These are phyloP conservation scores for Pseudozyma thailandica DNA, from an alignment of 1,284 basidiomycete species.

Conservation along the genomic window DNA sequence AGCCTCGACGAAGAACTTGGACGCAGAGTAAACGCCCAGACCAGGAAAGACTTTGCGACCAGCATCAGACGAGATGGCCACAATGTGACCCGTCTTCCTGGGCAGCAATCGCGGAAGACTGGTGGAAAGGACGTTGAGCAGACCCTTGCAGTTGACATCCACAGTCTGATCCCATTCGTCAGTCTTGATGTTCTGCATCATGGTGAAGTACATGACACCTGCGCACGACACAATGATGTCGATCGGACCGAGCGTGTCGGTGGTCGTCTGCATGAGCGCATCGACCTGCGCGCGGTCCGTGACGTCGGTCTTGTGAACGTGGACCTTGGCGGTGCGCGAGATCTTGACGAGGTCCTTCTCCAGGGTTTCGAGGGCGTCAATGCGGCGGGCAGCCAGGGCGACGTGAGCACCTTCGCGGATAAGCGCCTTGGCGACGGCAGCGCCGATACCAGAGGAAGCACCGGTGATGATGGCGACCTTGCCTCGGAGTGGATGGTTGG, in stretches of 20 bases:
- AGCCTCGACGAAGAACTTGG: constrained; percentile 67
- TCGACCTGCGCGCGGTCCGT: constrained; percentile 57
- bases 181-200: constrained; percentile 62
- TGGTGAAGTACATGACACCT: constrained; percentile 66
- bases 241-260: constrained; percentile 49
- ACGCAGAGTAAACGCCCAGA: constrained; percentile 65
- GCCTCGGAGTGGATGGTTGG: constrained; percentile 50
- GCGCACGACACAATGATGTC: constrained; percentile 64
- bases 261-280: constrained; percentile 48
- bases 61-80: constrained; percentile 67
- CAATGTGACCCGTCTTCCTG: constrained; percentile 58
- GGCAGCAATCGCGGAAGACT: constrained; percentile 56
- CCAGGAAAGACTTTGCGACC: constrained; percentile 66
- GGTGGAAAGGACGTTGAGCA: constrained; percentile 59
- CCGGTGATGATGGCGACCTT: constrained; percentile 69
- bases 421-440: constrained; percentile 61
- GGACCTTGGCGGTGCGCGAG: constrained; percentile 23
- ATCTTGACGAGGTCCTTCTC: constrained; percentile 17
- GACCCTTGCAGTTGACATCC: constrained; percentile 67
- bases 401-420: constrained; percentile 53
- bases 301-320: constrained; percentile 60
- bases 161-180: constrained; percentile 66
- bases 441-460: constrained; percentile 69
- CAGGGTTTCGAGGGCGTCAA: constrained; percentile 42
- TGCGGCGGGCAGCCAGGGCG: constrained; percentile 47